These are phyloP conservation scores for Kalmanozyma brasiliensis DNA, from an alignment of 1,284 basidiomycete genomes.

Conservation along the genomic window DNA sequence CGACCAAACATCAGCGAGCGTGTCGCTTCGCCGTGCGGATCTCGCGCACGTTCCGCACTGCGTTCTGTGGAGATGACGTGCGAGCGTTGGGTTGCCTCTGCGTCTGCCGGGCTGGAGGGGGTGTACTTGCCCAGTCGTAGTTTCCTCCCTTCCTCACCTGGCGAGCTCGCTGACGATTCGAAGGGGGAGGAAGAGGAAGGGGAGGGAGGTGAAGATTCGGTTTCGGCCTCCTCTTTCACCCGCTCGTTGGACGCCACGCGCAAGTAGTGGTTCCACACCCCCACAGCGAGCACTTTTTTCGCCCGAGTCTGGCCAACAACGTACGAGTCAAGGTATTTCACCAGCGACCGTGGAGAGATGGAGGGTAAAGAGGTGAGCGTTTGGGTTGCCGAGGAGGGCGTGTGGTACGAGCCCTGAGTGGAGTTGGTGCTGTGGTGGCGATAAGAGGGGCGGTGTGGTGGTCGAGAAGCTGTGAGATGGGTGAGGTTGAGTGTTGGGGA, in stretches of 20 bases:
- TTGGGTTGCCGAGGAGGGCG: conserved; percentile 3
- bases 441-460: conserved; percentile 2
- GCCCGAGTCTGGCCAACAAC: conserved; percentile 92
- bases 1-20: conserved; percentile 41
- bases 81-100: too few species aligned
- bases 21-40: conserved; percentile 35
- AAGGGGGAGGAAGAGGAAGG: too few species aligned
- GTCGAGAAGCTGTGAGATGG: background rate
- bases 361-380: conserved; percentile 18
- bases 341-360: conserved; percentile 73
- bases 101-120: too few species aligned
- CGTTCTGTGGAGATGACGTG: conserved; percentile 22
- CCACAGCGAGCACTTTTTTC: conserved; percentile 90
- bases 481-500: too few species aligned
- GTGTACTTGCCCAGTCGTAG: conserved; percentile 15
- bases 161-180: too few species aligned
- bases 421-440: background rate
- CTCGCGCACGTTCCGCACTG: conserved; percentile 14
- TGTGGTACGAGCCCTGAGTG: conserved; percentile 22
- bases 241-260: conserved; percentile 34
- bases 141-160: background rate
- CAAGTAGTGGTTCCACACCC: conserved; percentile 64
- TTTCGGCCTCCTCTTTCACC: conserved; percentile 28
- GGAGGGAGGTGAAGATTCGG: too few species aligned
- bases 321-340: conserved; percentile 86